phyloP scores from a whole-genome alignment of 2,329 filamentous ascomycete species.

The Conoideocrella luteorostrata region DNA sequence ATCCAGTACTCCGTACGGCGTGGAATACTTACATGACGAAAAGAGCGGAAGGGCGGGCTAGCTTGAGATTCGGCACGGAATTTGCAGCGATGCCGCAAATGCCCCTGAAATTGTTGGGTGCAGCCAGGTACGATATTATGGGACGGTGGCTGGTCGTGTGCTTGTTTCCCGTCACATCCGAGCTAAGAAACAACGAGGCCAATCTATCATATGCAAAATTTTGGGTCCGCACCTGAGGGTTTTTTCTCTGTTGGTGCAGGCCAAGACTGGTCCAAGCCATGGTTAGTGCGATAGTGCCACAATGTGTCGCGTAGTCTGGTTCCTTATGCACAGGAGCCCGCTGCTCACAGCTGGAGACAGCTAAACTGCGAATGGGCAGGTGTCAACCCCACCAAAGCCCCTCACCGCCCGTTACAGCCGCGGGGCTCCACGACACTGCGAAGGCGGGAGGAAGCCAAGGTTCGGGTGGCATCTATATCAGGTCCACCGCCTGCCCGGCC shows the following conservation, averaged over 20 bases:
- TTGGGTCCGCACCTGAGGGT: not conserved
- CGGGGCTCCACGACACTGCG: constrained; percentile 2
- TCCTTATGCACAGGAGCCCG: not conserved
- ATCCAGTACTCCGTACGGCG: no score
- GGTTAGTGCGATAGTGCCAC: no score
- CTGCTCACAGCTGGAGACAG: not conserved
- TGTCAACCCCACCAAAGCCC: not conserved
- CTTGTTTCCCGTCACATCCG: not conserved
- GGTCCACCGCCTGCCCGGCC: not conserved
- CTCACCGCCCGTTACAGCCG: constrained; percentile 4
- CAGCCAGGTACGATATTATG: no score
- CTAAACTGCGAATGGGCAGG: not conserved
- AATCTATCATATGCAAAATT: constrained; percentile 1
- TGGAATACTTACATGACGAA: no score
- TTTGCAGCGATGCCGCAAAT: not conserved
- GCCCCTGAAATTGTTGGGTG: not conserved
- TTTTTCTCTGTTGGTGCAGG: not conserved
- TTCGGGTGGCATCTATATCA: constrained; percentile 5
- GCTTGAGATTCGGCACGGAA: no score
- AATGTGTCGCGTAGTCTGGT: no score
- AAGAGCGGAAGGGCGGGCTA: no score
- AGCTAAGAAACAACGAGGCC: not conserved
- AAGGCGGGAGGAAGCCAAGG: not conserved
- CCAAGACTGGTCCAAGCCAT: not conserved
- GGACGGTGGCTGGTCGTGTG: not conserved